Conservation (phyloP, 2,329 filamentous ascomycete species). For the Trichoderma brevicompactum region DNA sequence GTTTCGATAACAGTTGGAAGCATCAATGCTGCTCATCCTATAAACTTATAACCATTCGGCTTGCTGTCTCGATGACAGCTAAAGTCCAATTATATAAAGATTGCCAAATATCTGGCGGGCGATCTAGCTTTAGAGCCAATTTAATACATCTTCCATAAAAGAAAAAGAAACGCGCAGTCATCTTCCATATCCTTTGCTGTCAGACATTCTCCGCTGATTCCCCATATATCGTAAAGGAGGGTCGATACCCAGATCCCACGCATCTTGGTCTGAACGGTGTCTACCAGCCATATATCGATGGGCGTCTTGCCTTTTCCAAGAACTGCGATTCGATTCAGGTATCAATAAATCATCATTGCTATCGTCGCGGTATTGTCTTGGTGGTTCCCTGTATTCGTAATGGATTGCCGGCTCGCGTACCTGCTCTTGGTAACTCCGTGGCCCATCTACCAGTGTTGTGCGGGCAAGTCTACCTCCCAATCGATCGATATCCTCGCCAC, state of each 20-base stretch:
- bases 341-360: neutral
- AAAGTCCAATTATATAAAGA: no score
- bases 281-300: constrained; percentile 11
- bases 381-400: neutral
- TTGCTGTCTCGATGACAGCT: no score
- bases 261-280: neutral
- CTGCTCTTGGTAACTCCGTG: neutral
- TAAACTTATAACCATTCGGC: no score
- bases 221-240: neutral
- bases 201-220: neutral
- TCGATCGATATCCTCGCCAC: neutral
- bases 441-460: neutral
- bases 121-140: no score
- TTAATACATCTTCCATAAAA: no score
- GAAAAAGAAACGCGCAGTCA: neutral
- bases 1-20: no score
- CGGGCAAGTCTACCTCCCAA: neutral
- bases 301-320: constrained; percentile 13
- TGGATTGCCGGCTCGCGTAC: neutral
- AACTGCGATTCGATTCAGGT: neutral
- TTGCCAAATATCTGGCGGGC: no score
- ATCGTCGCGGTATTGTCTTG: neutral
- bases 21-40: no score
- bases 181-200: neutral
- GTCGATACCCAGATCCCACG: neutral